A percentile compares a stretch with the other conserved stretches of the same genome.
These are phyloP conservation scores for Saturnispora quitensis DNA, from an alignment of 805 yeast genomes.

Conservation along the genomic window DNA sequence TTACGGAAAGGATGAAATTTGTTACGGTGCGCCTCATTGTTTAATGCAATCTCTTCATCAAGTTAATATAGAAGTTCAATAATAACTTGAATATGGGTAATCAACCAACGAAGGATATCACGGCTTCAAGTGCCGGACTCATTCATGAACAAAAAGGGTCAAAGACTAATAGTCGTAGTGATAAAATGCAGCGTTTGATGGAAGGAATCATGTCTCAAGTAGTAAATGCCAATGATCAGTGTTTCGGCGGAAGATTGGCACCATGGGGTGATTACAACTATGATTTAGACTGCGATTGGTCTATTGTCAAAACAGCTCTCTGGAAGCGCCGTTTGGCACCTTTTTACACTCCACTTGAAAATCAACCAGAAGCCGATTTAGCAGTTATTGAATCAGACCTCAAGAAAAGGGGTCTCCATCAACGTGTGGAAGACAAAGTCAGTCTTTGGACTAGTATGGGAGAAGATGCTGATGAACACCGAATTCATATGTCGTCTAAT, in stretches of 20 bases:
- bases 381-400: slow-evolving; percentile 50
- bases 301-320: slow-evolving; percentile 63
- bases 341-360: slow-evolving; percentile 82
- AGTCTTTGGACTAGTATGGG: slow-evolving; percentile 47
- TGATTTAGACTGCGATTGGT: slow-evolving; percentile 63
- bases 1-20: neutral
- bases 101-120: neutral
- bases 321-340: slow-evolving; percentile 73
- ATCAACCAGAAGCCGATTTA: slow-evolving; percentile 70
- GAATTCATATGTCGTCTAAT: slow-evolving; percentile 40
- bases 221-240: slow-evolving; percentile 56
- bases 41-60: neutral
- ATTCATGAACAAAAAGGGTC: neutral
- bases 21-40: neutral
- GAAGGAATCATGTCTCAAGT: slow-evolving; percentile 52
- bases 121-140: neutral
- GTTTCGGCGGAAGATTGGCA: slow-evolving; percentile 91
- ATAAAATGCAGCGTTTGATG: slow-evolving; percentile 34
- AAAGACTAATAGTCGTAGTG: slow-evolving; percentile 3
- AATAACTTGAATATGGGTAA: neutral
- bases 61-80: neutral
- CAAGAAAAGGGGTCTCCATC: slow-evolving; percentile 14
- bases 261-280: slow-evolving; percentile 85
- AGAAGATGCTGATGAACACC: slow-evolving; percentile 57
- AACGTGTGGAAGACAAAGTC: slow-evolving; percentile 23